phyloP scores from a whole-genome alignment of 805 yeast species.

The Jamesozyma hellenica region DNA sequence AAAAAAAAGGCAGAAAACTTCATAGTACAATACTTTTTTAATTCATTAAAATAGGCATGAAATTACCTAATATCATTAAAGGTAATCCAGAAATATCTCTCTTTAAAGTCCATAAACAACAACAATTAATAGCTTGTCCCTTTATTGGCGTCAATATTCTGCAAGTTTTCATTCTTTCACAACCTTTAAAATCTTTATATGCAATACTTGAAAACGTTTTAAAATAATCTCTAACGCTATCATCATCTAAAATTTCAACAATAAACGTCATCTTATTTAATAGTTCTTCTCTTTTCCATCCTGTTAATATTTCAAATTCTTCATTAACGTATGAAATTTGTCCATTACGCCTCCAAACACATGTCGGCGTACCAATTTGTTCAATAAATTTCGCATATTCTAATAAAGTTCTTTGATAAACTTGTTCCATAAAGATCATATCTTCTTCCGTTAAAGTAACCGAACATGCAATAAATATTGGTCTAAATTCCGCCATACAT shows the following conservation, averaged over 20 bases:
- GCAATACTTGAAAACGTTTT: constrained; percentile 76
- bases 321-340: constrained; percentile 93
- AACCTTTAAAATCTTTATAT: constrained; percentile 82
- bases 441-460: constrained; percentile 84
- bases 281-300: constrained; percentile 72
- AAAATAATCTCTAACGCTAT: constrained; percentile 79
- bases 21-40: no score
- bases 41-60: constrained; percentile 53
- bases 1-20: no score
- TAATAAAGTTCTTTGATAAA: constrained; percentile 82
- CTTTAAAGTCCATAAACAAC: constrained; percentile 86
- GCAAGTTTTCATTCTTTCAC: constrained; percentile 82
- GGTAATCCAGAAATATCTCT: constrained; percentile 95
- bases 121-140: constrained; percentile 50
- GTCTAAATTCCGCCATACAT: constrained; percentile 82
- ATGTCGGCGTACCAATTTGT: constrained; percentile 85
- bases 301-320: constrained; percentile 83
- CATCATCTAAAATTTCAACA: constrained; percentile 76
- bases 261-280: constrained; percentile 61
- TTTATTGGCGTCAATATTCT: constrained; percentile 53
- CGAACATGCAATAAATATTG: constrained; percentile 87
- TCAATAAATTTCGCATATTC: constrained; percentile 81
- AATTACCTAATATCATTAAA: constrained; percentile 92
- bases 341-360: constrained; percentile 93
- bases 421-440: constrained; percentile 88